Base-by-base conservation (phyloP, 2,329 filamentous ascomycete genomes). In the Cladosporium sp. region DNA sequence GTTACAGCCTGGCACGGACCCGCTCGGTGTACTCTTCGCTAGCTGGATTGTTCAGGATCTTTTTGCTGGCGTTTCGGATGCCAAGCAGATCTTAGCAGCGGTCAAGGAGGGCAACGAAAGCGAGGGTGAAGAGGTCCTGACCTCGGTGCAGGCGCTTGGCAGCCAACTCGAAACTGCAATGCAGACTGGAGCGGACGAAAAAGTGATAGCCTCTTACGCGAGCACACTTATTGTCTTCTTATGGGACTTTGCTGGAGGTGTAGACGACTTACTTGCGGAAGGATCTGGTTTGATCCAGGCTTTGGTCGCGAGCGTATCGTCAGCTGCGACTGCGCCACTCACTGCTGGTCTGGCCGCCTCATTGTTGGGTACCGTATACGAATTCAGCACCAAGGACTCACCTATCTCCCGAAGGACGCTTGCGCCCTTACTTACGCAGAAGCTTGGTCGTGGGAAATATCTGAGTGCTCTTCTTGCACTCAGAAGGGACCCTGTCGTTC, bases 371-470 rank as follows among this genome's bases (percentile, higher is more conserved):
- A 89, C 96, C 23, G 85, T 95, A 5, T 99, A 98, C 76, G 95
- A 99, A 74, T 99, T 98, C 74, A 98, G 94, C 11, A 97, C 94
- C 0, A 97, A 96, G 75, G 95, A 99, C 78, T 98, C 94, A 0
- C 92, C 95, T 0, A 89, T 99, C 60, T 87, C 94, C 6, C 86
- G 95, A 67, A 84, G 88, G 26, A 93, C 90, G 11, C 81, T 99
- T 53, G 91, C 96, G 73, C 88, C 90, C 26, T 85, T 97, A 30
- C 82, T 99, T 39, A 83, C 87, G 30, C 88, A 89, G 53, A 88
- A 89, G 65, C 85, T 98, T 72, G 92, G 93, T 46, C 88, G 93
- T 70, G 93, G 97, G 71, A 89, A 89, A 72, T 99, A 97, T 74
- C 87, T 96, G 64, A 91, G 96, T 76, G 89, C 89, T 67, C 84